Percentiles rank a stretch among this genome's conserved stretches.
Evolutionary conservation across 345 rosid species (phyloP).

Genomic region (Eucalyptus grandis): DNA sequence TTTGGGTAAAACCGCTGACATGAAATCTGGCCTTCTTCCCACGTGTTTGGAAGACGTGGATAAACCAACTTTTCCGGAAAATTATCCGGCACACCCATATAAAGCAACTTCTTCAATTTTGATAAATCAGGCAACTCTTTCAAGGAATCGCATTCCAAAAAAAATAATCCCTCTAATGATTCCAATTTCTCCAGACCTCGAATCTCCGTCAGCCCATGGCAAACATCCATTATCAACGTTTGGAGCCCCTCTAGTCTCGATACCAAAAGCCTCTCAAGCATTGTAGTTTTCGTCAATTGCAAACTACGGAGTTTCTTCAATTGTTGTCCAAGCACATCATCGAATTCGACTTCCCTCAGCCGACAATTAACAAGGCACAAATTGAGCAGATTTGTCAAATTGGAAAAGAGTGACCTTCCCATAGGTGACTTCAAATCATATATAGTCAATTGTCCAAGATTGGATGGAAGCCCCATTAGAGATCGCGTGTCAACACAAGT

Average conservation of each 20-base stretch:
- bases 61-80: too few species aligned
- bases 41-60: too few species aligned
- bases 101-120: fast-evolving
- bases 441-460: too few species aligned
- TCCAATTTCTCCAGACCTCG: too few species aligned
- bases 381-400: not conserved
- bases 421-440: not conserved
- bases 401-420: not conserved
- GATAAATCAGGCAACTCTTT: not conserved
- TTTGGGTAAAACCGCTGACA: fast-evolving
- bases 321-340: not conserved
- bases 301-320: fast-evolving
- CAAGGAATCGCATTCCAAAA: fast-evolving
- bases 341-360: not conserved
- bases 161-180: fast-evolving
- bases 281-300: fast-evolving
- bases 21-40: too few species aligned
- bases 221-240: too few species aligned
- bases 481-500: too few species aligned
- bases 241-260: too few species aligned
- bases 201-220: too few species aligned
- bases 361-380: not conserved
- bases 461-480: too few species aligned
- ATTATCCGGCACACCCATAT: fast-evolving
- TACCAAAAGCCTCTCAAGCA: too few species aligned